These are phyloP conservation scores for Talaromyces sp. DNA, from an alignment of 2,329 filamentous ascomycete species.

Conservation along the genomic window DNA sequence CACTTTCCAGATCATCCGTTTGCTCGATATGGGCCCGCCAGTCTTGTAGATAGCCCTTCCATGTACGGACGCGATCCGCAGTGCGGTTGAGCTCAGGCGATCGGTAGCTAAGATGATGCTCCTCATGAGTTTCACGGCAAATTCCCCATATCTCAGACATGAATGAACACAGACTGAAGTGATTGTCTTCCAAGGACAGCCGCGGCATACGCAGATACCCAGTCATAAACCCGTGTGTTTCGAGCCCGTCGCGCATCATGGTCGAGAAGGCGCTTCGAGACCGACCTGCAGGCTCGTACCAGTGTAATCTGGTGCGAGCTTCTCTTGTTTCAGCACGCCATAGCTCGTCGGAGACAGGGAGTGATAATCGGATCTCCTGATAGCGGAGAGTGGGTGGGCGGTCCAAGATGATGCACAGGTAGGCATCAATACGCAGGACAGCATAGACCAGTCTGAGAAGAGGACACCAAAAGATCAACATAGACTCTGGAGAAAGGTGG, in stretches of 20 bases:
- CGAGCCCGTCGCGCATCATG: not conserved
- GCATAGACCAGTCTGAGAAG: not conserved
- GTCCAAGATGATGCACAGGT: not conserved
- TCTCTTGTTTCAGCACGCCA: not conserved
- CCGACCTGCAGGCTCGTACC: not conserved
- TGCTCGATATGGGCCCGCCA: not conserved
- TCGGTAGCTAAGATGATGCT: not conserved
- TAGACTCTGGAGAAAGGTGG: not conserved
- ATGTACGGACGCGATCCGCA: not conserved
- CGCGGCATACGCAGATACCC: not conserved
- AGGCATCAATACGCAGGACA: not conserved
- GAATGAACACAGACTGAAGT: not conserved
- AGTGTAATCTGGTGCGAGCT: not conserved
- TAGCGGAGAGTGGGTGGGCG: not conserved
- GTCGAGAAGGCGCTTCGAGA: not conserved
- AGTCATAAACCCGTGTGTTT: not conserved
- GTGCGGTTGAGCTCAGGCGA: not conserved
- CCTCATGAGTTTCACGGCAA: not conserved
- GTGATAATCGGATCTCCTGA: not conserved
- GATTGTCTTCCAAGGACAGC: not conserved
- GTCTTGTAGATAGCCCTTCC: not conserved
- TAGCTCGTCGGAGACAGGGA: not conserved
- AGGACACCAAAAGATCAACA: not conserved
- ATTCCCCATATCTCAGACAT: not conserved
- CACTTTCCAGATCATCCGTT: not conserved